Conservation (phyloP, 1,284 basidiomycete species). For the Sporisorium iseilematis-ciliati region DNA sequence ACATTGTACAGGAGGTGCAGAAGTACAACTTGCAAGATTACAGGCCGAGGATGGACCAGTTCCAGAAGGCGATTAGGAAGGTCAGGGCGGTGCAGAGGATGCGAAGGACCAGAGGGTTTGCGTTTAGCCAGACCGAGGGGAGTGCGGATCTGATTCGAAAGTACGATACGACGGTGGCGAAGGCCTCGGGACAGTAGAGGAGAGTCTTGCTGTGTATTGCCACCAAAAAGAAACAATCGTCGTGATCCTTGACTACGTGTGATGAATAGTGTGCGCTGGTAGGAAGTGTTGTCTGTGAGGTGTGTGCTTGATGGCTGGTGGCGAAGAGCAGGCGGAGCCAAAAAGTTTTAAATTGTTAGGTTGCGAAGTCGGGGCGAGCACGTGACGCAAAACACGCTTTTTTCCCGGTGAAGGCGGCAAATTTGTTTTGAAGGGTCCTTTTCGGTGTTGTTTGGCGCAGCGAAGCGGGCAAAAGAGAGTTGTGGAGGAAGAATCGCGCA, state of each 20-base stretch:
- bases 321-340: not conserved
- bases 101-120: conserved; percentile 67
- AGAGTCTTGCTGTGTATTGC: not conserved
- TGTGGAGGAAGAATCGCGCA: conserved; percentile 3
- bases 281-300: not conserved
- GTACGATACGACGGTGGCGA: conserved; percentile 67
- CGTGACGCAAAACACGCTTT: conserved; percentile 23
- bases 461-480: not conserved
- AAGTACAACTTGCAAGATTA: conserved; percentile 99
- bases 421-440: conserved; percentile 1
- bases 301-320: not conserved
- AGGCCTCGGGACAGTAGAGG: conserved; percentile 42
- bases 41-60: conserved; percentile 94
- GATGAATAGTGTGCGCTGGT: not conserved
- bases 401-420: not conserved
- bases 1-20: conserved; percentile 90
- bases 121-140: conserved; percentile 67
- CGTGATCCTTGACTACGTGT: not conserved
- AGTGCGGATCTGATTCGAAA: conserved; percentile 66
- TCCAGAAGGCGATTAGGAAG: conserved; percentile 70
- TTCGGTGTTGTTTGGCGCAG: conserved; percentile 8
- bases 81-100: conserved; percentile 68
- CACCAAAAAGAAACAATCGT: not conserved
- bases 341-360: not conserved
- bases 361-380: not conserved